These are phyloP conservation scores for Suillus plorans DNA, from an alignment of 768 basidiomycete genomes.

Conservation along the genomic window DNA sequence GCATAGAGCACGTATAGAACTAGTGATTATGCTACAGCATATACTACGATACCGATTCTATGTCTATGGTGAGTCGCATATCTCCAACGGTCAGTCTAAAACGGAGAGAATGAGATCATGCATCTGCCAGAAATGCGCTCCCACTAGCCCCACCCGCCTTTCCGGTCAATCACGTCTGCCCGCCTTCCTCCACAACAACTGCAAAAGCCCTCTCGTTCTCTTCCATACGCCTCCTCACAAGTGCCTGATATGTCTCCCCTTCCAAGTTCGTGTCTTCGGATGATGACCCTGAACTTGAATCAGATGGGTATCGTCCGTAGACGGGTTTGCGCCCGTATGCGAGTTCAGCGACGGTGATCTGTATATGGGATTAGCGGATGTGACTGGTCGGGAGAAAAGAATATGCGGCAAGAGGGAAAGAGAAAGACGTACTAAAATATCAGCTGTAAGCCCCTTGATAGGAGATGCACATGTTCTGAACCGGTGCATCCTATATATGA, in stretches of 20 bases:
- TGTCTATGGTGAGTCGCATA: not conserved
- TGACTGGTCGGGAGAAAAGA: not conserved
- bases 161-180: not conserved
- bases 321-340: slow-evolving; percentile 51
- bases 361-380: slow-evolving; percentile 37
- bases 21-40: not conserved
- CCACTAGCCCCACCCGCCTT: not conserved
- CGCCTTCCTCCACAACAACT: not conserved
- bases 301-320: slow-evolving; percentile 58
- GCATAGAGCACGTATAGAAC: not conserved
- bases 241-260: slow-evolving; percentile 27
- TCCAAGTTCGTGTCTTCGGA: not conserved
- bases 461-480: slow-evolving; percentile 78
- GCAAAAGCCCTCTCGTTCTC: not conserved
- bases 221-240: slow-evolving; percentile 4
- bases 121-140: not conserved
- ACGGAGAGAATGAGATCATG: not conserved
- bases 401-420: not conserved
- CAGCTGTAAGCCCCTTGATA: slow-evolving; percentile 81
- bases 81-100: not conserved
- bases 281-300: not conserved
- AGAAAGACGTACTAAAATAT: slow-evolving; percentile 62
- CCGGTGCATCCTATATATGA: slow-evolving; percentile 78
- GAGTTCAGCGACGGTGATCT: slow-evolving; percentile 56
- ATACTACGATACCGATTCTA: not conserved